phyloP scores from a whole-genome alignment of 768 basidiomycete species.

The Xerocomellus intermedius region DNA sequence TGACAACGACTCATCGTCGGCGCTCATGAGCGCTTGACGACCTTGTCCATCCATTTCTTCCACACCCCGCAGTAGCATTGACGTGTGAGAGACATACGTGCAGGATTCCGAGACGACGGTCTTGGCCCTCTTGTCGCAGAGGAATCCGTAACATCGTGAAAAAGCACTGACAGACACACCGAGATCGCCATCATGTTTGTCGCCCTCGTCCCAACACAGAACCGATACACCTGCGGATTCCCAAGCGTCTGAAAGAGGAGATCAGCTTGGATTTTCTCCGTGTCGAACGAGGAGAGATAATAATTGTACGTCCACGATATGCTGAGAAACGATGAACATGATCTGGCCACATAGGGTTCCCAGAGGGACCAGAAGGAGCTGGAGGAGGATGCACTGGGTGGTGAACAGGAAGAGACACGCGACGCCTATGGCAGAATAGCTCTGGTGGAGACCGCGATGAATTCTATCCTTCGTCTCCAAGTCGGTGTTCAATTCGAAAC shows the following conservation, averaged over 20 bases:
- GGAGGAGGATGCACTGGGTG: conserved; percentile 31
- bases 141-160: conserved; percentile 12
- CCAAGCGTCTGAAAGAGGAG: conserved; percentile 17
- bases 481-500: conserved; percentile 20
- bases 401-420: conserved; percentile 28
- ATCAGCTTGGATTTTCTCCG: conserved; percentile 21
- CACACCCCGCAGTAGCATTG: conserved; percentile 18
- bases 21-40: conserved; percentile 14
- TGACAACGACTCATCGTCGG: not conserved
- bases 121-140: conserved; percentile 15
- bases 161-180: conserved; percentile 22
- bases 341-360: conserved; percentile 35
- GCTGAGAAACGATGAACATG: conserved; percentile 32
- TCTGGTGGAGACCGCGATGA: not conserved
- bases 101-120: not conserved
- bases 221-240: conserved; percentile 9
- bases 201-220: conserved; percentile 17
- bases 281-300: conserved; percentile 36
- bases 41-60: conserved; percentile 23
- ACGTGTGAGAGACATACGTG: conserved; percentile 4
- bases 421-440: conserved; percentile 10
- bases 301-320: conserved; percentile 36
- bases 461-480: not conserved
- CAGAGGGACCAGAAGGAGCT: conserved; percentile 35
- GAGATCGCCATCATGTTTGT: conserved; percentile 26